Evolutionary conservation across 208 protist species (phyloP), one percentile per base, ranked within the genome.

Genomic region (Histomonas meleagridis): DNA sequence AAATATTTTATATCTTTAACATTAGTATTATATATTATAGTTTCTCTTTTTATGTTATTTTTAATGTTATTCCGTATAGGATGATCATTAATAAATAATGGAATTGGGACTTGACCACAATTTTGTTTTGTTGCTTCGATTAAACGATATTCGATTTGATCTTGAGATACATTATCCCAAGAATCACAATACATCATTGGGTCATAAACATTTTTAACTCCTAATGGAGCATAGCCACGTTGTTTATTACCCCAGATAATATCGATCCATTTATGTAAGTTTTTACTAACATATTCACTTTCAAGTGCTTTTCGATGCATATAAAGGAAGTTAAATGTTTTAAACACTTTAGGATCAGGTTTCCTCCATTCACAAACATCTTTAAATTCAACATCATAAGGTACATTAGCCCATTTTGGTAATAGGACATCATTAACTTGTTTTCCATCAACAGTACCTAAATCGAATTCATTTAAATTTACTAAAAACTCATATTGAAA

Each of bases 231-330:
- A 57, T 51, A 16, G 2, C 76, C 76, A 21, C 46, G 23, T 55
- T 86, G 76, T 55, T 86, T 86, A 18, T 86, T 23, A 14, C 76
- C 76, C 40, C 43, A 86, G 3, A 86, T 86, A 1, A 86, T 38
- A 38, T 86, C 76, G 38, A 86, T 86, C 76, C 76, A 86, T 55
- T 86, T 55, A 38, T 86, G 5, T 1, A 86, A 49, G 26, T 86
- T 51, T 38, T 86, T 16, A 51, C n/a, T 16, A 26, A 86, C 76
- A 16, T 86, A 49, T 10, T 86, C 46, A 1, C 40, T 55, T 35
- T 86, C 76, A 0, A 86, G 43, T 38, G 46, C 9, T 10, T 46
- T 51, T 35, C 76, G 23, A 46, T 86, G 65, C 32, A 43, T 72
- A 32, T n/a, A n/a, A n/a, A n/a, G n/a, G n/a, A n/a, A n/a, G n/a